Conservation (phyloP, 2,329 filamentous ascomycete species). For the Aureobasidium mangrovei region DNA sequence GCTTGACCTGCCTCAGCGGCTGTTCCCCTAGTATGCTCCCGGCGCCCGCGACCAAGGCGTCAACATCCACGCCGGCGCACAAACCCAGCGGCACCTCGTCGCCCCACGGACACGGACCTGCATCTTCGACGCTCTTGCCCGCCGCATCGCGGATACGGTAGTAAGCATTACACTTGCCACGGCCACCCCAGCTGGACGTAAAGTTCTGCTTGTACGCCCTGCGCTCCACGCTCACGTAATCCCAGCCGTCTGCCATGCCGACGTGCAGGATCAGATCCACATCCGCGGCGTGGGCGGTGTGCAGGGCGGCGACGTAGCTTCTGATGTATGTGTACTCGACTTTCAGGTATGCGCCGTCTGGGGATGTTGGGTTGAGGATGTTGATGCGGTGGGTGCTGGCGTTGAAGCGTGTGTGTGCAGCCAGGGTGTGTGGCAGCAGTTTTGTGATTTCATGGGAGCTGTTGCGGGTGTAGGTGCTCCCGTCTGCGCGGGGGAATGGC, state of each 20-base stretch:
- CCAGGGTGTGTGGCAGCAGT: constrained; percentile 3
- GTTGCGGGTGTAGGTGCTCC: constrained; percentile 8
- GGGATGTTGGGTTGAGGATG: constrained; percentile 15
- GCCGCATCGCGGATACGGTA: constrained; percentile 9
- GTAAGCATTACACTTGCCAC: not conserved
- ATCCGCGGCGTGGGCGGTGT: not conserved
- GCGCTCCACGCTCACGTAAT: constrained; percentile 13
- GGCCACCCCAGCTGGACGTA: constrained; percentile 4
- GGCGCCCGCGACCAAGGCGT: constrained; percentile 6
- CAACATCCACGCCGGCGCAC: constrained; percentile 9
- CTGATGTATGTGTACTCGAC: constrained; percentile 14
- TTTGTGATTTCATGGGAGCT: constrained; percentile 15
- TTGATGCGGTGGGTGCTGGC: constrained; percentile 1
- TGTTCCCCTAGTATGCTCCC: not conserved
- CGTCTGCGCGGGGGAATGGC: constrained; percentile 12
- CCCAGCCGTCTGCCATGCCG: constrained; percentile 15
- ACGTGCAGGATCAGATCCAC: constrained; percentile 14
- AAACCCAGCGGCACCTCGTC: constrained; percentile 13
- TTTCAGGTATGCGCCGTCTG: not conserved
- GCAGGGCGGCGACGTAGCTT: constrained; percentile 8
- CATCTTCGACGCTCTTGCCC: constrained; percentile 11
- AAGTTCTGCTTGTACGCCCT: constrained; percentile 14
- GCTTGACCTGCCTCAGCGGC: not conserved
- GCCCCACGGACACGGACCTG: constrained; percentile 14
- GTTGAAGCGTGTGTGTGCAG: constrained; percentile 6